Conservation (phyloP, 2,329 filamentous ascomycete species). For the Pseudogymnoascus sp. region DNA sequence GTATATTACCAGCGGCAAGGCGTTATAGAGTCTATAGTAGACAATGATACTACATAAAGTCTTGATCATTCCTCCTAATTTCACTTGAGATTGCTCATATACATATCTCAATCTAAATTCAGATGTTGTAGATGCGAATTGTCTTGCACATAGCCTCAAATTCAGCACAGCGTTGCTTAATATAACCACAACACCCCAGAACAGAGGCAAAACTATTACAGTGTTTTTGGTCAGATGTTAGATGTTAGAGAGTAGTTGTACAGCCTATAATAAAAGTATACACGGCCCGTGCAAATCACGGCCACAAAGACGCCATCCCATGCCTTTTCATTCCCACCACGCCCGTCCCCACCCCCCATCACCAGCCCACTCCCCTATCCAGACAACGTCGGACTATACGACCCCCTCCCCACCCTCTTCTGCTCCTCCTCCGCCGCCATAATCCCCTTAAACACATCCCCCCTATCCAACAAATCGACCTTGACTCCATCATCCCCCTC, state of each 20-base stretch:
- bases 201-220: background rate
- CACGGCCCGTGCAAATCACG: slow-evolving; percentile 2
- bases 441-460: slow-evolving; percentile 58
- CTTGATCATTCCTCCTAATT: background rate
- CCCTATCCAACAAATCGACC: slow-evolving; percentile 67
- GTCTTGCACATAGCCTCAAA: background rate
- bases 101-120: background rate
- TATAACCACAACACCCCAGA: background rate
- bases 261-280: slow-evolving; percentile 3
- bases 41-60: slow-evolving; percentile 8
- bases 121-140: background rate
- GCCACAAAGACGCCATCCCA: slow-evolving; percentile 10
- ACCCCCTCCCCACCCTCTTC: slow-evolving; percentile 32
- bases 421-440: slow-evolving; percentile 29
- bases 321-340: slow-evolving; percentile 12
- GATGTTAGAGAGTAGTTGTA: slow-evolving; percentile 6
- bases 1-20: slow-evolving; percentile 11
- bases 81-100: background rate
- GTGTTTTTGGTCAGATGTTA: background rate
- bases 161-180: background rate
- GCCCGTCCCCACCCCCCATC: background rate
- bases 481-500: slow-evolving; percentile 51
- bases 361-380: background rate
- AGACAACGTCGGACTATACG: slow-evolving; percentile 24
- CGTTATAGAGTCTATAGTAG: slow-evolving; percentile 10